A percentile compares a stretch with the other conserved stretches of the same genome.
Conservation (phyloP, 2,329 filamentous ascomycete species). For the Cladosporium sp. region DNA sequence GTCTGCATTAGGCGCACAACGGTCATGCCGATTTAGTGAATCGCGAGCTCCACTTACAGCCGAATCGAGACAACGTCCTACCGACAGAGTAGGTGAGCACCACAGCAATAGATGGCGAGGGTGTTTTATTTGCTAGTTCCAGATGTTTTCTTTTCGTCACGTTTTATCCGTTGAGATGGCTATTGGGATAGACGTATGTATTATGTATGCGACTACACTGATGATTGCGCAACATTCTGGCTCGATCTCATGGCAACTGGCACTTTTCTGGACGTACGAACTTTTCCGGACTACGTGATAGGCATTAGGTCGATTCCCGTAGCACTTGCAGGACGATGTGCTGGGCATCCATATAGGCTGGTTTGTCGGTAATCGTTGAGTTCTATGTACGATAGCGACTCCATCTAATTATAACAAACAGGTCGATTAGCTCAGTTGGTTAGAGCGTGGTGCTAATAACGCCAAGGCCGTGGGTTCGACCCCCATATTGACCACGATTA, state of each 20-base stretch:
- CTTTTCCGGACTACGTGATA: background rate
- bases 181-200: background rate
- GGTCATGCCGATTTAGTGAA: background rate
- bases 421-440: slow-evolving; percentile 16
- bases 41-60: background rate
- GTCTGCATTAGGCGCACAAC: slow-evolving; percentile 3
- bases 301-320: background rate
- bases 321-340: background rate
- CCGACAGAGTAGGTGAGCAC: background rate
- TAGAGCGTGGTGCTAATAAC: slow-evolving; percentile 20
- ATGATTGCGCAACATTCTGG: background rate
- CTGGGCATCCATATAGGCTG: background rate
- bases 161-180: background rate
- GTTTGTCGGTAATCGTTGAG: too few relatives aligned
- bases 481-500: slow-evolving; percentile 11
- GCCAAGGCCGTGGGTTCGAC: slow-evolving; percentile 17
- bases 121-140: background rate
- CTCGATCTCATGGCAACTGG: background rate
- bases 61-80: background rate
- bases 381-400: too few relatives aligned
- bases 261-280: background rate
- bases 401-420: too few relatives aligned
- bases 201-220: background rate
- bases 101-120: background rate
- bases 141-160: background rate